Percentiles rank a stretch among this genome's conserved stretches.
phyloP scores from a whole-genome alignment of 306 rosid species.

The Spatholobus suberectus region DNA sequence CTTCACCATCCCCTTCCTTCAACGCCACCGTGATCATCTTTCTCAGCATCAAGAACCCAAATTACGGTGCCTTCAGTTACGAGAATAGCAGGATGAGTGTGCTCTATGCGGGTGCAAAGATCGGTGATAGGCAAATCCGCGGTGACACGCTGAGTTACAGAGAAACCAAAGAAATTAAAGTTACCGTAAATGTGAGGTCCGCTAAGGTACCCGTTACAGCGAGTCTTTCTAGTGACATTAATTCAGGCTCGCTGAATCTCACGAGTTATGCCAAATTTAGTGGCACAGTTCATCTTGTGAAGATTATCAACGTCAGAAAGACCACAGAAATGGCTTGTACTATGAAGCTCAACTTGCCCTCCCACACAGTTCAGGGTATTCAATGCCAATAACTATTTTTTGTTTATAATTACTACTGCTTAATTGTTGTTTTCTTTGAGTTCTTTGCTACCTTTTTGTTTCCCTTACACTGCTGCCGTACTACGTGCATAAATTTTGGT shows the following conservation, averaged over 20 bases:
- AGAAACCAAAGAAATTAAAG: slow-evolving; percentile 31
- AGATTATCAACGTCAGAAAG: slow-evolving; percentile 48
- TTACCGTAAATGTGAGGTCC: slow-evolving; percentile 45
- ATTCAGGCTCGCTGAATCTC: slow-evolving; percentile 55
- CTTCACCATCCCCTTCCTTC: slow-evolving; percentile 42
- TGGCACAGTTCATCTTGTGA: slow-evolving; percentile 55
- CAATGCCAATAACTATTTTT: slow-evolving; percentile 34
- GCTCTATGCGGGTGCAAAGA: slow-evolving; percentile 26
- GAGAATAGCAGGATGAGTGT: slow-evolving; percentile 41
- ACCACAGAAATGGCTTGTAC: slow-evolving; percentile 53
- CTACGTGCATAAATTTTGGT: neutral
- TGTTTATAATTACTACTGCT: no score
- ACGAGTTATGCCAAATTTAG: slow-evolving; percentile 45
- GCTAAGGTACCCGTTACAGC: neutral
- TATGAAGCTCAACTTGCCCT: slow-evolving; percentile 55
- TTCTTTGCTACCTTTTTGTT: neutral
- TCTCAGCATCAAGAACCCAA: slow-evolving; percentile 54
- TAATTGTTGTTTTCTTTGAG: neutral
- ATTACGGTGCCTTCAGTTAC: slow-evolving; percentile 59
- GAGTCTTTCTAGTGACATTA: slow-evolving; percentile 41
- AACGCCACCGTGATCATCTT: slow-evolving; percentile 48
- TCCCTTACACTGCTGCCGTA: neutral
- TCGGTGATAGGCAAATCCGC: slow-evolving; percentile 41
- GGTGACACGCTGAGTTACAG: slow-evolving; percentile 39
- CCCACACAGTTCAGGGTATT: slow-evolving; percentile 45